Percentiles rank a stretch among this genome's conserved stretches.
These are phyloP conservation scores for Microcera coccophila DNA, from an alignment of 2,329 filamentous ascomycete genomes.

Conservation along the genomic window DNA sequence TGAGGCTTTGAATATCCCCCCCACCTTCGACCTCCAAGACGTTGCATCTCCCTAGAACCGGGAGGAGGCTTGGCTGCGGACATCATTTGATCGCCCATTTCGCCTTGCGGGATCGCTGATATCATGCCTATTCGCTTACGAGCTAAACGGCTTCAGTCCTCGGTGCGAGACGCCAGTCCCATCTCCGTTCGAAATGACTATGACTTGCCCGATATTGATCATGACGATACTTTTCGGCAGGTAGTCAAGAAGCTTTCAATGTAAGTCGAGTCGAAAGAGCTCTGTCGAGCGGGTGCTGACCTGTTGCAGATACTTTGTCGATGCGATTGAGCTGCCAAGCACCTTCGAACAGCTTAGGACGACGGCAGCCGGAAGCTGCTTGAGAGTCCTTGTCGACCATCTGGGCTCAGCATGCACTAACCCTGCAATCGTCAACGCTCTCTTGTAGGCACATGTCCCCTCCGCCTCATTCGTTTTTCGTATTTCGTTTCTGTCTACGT, in stretches of 20 bases:
- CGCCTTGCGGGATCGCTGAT: background rate
- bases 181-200: constrained; percentile 32
- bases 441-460: constrained; percentile 53
- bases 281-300: constrained; percentile 4
- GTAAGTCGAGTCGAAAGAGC: constrained; percentile 35
- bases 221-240: constrained; percentile 58
- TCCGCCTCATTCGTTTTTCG: background rate
- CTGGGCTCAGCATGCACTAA: constrained; percentile 62
- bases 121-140: constrained; percentile 38
- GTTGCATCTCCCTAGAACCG: background rate
- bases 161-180: constrained; percentile 33
- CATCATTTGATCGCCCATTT: background rate
- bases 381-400: constrained; percentile 59
- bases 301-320: constrained; percentile 53
- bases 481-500: background rate
- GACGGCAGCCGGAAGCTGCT: constrained; percentile 57
- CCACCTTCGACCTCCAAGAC: background rate
- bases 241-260: constrained; percentile 64
- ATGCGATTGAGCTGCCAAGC: constrained; percentile 60
- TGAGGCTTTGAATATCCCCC: no score
- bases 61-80: background rate
- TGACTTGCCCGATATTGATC: constrained; percentile 53
- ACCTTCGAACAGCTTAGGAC: constrained; percentile 72
- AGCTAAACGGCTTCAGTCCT: constrained; percentile 31
- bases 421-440: constrained; percentile 65